These are phyloP conservation scores for Amphirosellinia nigrospora DNA, from an alignment of 495 filamentous ascomycete genomes.

Conservation along the genomic window DNA sequence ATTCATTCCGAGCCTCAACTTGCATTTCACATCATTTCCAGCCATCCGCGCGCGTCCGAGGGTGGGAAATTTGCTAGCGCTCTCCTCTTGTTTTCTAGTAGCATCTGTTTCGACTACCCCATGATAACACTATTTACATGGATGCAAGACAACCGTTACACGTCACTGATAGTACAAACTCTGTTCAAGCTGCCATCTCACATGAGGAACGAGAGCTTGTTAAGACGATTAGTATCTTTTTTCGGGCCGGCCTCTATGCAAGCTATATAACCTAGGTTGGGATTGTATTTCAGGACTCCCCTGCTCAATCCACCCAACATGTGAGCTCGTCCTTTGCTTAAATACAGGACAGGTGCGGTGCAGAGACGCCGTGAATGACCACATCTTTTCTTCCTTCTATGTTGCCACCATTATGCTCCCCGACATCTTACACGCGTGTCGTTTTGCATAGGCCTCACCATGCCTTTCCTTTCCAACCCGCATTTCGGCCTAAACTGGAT, in stretches of 20 bases:
- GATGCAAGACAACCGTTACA: not conserved
- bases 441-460: not conserved
- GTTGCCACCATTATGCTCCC: not conserved
- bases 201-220: not conserved
- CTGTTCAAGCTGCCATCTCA: not conserved
- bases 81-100: not conserved
- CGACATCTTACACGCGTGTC: not conserved
- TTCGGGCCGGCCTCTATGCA: constrained; percentile 12
- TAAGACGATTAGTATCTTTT: not conserved
- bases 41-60: not conserved
- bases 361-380: not conserved
- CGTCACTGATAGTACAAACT: constrained; percentile 7
- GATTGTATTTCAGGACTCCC: not conserved
- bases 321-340: constrained; percentile 12
- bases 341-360: not conserved
- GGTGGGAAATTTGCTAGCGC: not conserved
- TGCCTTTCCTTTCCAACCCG: not conserved
- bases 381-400: not conserved
- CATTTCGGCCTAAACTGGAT: not conserved
- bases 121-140: not conserved
- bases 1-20: constrained; percentile 1
- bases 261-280: not conserved
- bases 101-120: not conserved
- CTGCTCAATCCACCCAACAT: constrained; percentile 3
- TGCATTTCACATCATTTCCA: not conserved